Base-by-base conservation (phyloP, 1,284 basidiomycete genomes). In the Marasmius tenuissimus region DNA sequence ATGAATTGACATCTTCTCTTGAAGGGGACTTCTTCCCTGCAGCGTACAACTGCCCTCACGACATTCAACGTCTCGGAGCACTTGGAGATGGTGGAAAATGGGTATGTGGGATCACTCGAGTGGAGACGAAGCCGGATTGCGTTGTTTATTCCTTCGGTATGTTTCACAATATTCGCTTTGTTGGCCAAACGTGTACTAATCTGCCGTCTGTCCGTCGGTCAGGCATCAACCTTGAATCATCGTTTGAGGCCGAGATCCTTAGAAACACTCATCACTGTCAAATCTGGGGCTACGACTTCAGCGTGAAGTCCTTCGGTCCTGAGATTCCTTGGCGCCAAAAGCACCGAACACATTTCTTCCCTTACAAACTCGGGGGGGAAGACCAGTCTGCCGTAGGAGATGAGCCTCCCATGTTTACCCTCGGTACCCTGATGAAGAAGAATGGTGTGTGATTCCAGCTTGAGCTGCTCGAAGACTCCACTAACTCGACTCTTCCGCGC, bases 81-180 rank as follows among this genome's bases (percentile, higher is more conserved):
- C 70, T 88, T 8, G 85, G 85, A 14, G 87, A 88, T 68, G 88
- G 88, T 20, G 87, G 87, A 22, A 89, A 89, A 71, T 89, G 85
- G 85, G 77, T 85, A 8, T 89, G 87, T 67, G 87, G 88, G 0
- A 66, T 88, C 34, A 82, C 84, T 38, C 79, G 83, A 1, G 69
- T 89, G 8, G 75, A 76, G 57, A 73, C 81, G 57, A 86, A 87
- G 71, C 74, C 70, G 20, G 76, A 85, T 62, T 88, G 86, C 65
- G 72, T 87, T 49, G 72, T 89, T 50, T 89, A 89, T 65, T 84
- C 85, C 1, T 79, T 87, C 59, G 86, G 86, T 85, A 68, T 60
- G 81, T 70, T 39, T 33, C 27, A 27, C 27, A 27, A 27, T 27
- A 27, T 4, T 27, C 27, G 27, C 2, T 27, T 27, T 27, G 4